Evolutionary conservation across 2,329 filamentous ascomycete genomes (phyloP).

Genomic region (Myriangium duriaei): DNA sequence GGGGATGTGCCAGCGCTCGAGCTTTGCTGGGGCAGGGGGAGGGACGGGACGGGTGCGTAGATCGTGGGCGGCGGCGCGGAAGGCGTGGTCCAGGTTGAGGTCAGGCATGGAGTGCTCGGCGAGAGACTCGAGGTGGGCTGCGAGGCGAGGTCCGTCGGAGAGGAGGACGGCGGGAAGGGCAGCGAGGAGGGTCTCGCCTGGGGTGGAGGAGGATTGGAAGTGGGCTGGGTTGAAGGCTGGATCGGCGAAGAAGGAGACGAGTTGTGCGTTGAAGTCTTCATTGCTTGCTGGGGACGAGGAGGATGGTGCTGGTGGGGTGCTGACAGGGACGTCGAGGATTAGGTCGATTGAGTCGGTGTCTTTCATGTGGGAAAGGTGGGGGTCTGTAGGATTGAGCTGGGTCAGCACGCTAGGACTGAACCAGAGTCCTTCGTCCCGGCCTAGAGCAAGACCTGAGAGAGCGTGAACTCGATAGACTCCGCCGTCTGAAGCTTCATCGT

Average conservation of each 20-base stretch:
- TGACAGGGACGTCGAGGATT: slow-evolving; percentile 43
- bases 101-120: slow-evolving; percentile 7
- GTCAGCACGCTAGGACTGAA: slow-evolving; percentile 56
- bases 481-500: slow-evolving; percentile 33
- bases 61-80: slow-evolving; percentile 10
- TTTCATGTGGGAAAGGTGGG: slow-evolving; percentile 68
- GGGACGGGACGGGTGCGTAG: not conserved
- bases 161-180: slow-evolving; percentile 10
- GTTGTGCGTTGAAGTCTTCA: slow-evolving; percentile 2
- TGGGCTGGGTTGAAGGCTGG: slow-evolving; percentile 11
- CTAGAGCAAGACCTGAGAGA: slow-evolving; percentile 68
- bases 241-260: slow-evolving; percentile 9
- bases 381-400: slow-evolving; percentile 64
- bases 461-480: slow-evolving; percentile 60
- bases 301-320: not conserved
- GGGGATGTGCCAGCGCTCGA: slow-evolving; percentile 27
- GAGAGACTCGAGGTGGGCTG: slow-evolving; percentile 12
- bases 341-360: slow-evolving; percentile 64
- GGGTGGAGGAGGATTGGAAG: slow-evolving; percentile 5
- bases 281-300: not conserved
- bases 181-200: slow-evolving; percentile 8
- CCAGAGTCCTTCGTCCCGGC: slow-evolving; percentile 77
- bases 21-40: slow-evolving; percentile 10
- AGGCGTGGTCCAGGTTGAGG: slow-evolving; percentile 9
- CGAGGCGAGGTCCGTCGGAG: slow-evolving; percentile 9